Base-by-base conservation (phyloP, 345 rosid species). In the Schrenkiella parvula region DNA sequence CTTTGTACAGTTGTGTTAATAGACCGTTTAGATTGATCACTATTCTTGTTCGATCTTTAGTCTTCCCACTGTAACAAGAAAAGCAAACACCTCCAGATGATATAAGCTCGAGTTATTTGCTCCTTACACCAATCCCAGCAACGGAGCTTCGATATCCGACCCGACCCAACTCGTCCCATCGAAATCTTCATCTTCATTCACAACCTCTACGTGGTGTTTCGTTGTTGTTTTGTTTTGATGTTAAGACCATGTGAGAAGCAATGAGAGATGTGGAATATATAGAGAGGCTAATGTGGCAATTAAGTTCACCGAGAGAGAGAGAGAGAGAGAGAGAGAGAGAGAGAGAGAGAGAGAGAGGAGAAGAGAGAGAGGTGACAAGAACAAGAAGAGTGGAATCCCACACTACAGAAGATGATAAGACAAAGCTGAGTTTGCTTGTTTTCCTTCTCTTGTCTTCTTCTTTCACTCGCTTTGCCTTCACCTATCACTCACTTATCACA, bases 71-170 rank as follows among this genome's bases (percentile, higher is more conserved):
- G 74, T 5, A 89, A 82, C 68, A 92, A 88, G 72, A 88, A 82
- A 57, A 84, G 82, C 4, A 87, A 78, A 50, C 98, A 92, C 80
- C 87, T 86, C 92, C 92, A 89, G 17, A 89, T 83, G 55, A 86
- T 89, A 72, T 92, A 89, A 42, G 82, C 66, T 8, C 93, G 80
- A 0, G 93, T 89, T 65, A 86, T 71, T 81, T 77, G 86, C 82
- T 92, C 92, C 70, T 81, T 73, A 43, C 84, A 86, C 74, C 88
- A 65, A 61, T 76, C 71, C 87, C 84, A 81, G 3, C 83, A 68
- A 34, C 73, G 69, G 37, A 76, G 58, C 83, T 81, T 83, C 25
- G 74, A 59, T 42, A 74, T 58, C 52, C 81, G 21, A 12, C 35
- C 60, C 7, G 59, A 73, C 26, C 72, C 22, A 39, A 19, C 14